A percentile compares a stretch with the other conserved stretches of the same genome.
Evolutionary conservation across 1,284 basidiomycete species (phyloP).

Genomic region (Pyrrhoderma noxium): DNA sequence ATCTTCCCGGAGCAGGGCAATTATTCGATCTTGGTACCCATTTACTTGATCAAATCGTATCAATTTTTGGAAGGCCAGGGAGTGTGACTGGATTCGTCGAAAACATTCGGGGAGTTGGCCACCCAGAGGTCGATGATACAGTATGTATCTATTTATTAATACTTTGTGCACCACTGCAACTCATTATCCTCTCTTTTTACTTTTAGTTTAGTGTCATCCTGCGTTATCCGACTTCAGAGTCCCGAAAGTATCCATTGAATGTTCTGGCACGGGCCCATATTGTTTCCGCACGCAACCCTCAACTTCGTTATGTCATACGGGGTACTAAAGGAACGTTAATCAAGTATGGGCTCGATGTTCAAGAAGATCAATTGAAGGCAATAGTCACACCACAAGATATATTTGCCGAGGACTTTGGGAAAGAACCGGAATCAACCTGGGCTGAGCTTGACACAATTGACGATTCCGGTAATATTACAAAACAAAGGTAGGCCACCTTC

Average conservation of each 20-base stretch:
- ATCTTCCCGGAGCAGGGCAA: constrained; percentile 45
- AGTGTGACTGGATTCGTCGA: constrained; percentile 63
- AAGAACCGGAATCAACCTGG: constrained; percentile 54
- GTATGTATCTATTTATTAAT: constrained; percentile 30
- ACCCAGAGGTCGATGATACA: constrained; percentile 59
- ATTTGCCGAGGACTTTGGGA: constrained; percentile 40
- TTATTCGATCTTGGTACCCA: constrained; percentile 63
- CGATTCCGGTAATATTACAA: constrained; percentile 37
- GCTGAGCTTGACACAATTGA: constrained; percentile 52
- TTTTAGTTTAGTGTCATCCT: constrained; percentile 61
- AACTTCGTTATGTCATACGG: constrained; percentile 63
- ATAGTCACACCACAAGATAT: constrained; percentile 45
- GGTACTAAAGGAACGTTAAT: constrained; percentile 66
- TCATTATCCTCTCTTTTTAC: constrained; percentile 17
- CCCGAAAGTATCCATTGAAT: constrained; percentile 50
- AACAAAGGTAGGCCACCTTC: constrained; percentile 37
- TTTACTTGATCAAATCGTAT: constrained; percentile 71
- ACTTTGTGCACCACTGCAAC: not conserved
- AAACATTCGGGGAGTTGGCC: constrained; percentile 59
- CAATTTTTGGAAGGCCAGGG: constrained; percentile 70
- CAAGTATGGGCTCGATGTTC: constrained; percentile 74
- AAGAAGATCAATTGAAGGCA: constrained; percentile 63
- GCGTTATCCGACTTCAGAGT: constrained; percentile 41
- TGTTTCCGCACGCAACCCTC: constrained; percentile 56
- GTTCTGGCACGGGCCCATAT: constrained; percentile 64